Base-by-base conservation (phyloP, 495 filamentous ascomycete genomes). In the Neurospora intermedia region DNA sequence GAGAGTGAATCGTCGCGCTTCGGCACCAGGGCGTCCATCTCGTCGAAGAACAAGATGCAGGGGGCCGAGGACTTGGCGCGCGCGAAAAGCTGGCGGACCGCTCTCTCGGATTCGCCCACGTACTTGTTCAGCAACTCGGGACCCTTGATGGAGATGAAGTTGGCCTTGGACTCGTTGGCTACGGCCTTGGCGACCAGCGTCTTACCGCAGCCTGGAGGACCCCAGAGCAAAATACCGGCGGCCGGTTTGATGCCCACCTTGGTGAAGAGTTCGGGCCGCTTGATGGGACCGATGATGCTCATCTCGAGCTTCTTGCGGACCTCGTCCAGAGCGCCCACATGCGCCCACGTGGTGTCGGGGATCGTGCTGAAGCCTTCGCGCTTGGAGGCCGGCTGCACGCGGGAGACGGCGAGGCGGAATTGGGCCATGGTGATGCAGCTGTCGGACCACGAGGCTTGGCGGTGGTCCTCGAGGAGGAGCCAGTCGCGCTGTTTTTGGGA, bases 121-220 rank as follows among this genome's bases (percentile, higher is more conserved):
- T 93, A 99, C 82, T 97, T 97, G 83, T 97, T 97, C 54, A 96
- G 87, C 4, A 98, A 85, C 77, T 98, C 94, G 4, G 96, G 95
- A 0, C 96, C 96, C 83, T 97, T 97, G 82, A 99, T 93, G 75
- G 92, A 94, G 82, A 99, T 99, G 86, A 99, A 99, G 81, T 97
- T 98, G 39, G 96, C 96, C 75, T 92, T 91, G 35, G 91, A 93
- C 82, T 98, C 96, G 81, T 97, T 96, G 73, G 96, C 96, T 6
- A 97, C 94, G 20, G 96, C 96, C 82, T 98, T 98, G 70, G 96
- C 96, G 10, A 99, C 89, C 6, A 99, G 88, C 0, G 96, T 99
- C 81, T 99, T 99, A 75, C 96, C 96, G 82, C 96, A 99, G 41
- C 96, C 96, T 4, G 96, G 96, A 0, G 96, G 96, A 16, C 96